Evolutionary conservation across 2,329 filamentous ascomycete genomes (phyloP).

Genomic region (Pestalotiopsis sp.): DNA sequence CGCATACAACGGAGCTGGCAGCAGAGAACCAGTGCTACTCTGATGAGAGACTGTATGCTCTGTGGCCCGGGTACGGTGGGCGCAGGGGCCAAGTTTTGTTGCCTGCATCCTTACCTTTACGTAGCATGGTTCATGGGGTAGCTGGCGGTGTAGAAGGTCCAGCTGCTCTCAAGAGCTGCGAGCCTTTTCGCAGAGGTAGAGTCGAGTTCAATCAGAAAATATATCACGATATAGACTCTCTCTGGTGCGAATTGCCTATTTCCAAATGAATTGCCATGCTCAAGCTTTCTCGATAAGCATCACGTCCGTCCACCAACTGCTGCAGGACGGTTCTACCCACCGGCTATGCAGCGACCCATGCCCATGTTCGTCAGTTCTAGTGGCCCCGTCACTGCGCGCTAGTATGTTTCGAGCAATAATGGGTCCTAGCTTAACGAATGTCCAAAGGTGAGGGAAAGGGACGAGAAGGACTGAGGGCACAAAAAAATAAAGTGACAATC

Average conservation of each 20-base stretch:
- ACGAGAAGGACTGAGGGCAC: neutral
- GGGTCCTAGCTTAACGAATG: neutral
- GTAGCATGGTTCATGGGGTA: neutral
- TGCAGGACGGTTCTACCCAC: constrained; percentile 6
- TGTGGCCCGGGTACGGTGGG: neutral
- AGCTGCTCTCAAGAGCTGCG: neutral
- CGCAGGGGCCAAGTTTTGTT: neutral
- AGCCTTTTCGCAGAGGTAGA: neutral
- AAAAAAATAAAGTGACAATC: neutral
- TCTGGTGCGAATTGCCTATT: neutral
- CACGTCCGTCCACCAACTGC: neutral
- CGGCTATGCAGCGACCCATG: neutral
- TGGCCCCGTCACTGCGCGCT: neutral
- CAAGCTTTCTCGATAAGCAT: neutral
- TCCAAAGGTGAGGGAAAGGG: neutral
- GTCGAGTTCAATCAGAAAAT: neutral
- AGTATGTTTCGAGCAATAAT: neutral
- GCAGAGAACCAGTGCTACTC: neutral
- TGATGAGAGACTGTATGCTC: neutral
- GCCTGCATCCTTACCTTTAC: neutral
- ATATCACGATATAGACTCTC: neutral
- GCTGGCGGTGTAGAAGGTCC: neutral
- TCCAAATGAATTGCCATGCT: neutral
- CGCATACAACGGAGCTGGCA: neutral
- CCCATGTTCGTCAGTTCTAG: neutral